Evolutionary conservation across 2,329 filamentous ascomycete species (phyloP).

Genomic region (Diaporthe sp.): DNA sequence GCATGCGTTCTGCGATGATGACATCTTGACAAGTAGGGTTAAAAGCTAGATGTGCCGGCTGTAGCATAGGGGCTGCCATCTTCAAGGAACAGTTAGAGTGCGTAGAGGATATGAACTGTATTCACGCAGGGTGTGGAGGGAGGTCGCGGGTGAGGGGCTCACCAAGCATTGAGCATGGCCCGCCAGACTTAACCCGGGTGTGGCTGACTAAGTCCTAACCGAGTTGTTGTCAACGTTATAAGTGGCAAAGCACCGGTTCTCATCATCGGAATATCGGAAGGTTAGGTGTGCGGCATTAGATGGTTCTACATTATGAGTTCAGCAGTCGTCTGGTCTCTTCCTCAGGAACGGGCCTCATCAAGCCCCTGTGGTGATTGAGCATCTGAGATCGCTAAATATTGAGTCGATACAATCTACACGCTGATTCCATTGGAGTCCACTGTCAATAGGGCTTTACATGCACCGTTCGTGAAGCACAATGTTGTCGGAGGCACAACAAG

Average conservation of each 20-base stretch:
- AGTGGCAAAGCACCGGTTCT: not conserved
- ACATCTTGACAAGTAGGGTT: conserved; percentile 27
- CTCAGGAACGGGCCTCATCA: not conserved
- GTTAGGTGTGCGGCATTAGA: not conserved
- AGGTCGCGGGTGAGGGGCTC: not conserved
- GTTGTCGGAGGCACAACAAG: not conserved
- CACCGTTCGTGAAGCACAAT: conserved; percentile 2
- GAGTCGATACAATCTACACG: conserved; percentile 2
- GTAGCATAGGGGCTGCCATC: not conserved
- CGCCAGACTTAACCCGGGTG: too few relatives aligned
- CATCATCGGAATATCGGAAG: not conserved
- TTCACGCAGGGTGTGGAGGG: not conserved
- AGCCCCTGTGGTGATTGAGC: not conserved
- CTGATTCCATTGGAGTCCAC: not conserved
- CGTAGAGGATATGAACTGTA: not conserved
- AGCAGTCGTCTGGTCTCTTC: not conserved
- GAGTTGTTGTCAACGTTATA: not conserved
- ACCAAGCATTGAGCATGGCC: too few relatives aligned
- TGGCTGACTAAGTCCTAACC: too few relatives aligned
- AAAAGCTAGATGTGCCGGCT: not conserved
- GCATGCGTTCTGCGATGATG: not conserved
- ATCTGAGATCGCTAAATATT: not conserved
- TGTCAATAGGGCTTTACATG: not conserved
- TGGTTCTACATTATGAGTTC: not conserved
- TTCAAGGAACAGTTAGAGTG: not conserved